Conservation (phyloP, 148 eudicot species). For the Limonium bicolor region DNA sequence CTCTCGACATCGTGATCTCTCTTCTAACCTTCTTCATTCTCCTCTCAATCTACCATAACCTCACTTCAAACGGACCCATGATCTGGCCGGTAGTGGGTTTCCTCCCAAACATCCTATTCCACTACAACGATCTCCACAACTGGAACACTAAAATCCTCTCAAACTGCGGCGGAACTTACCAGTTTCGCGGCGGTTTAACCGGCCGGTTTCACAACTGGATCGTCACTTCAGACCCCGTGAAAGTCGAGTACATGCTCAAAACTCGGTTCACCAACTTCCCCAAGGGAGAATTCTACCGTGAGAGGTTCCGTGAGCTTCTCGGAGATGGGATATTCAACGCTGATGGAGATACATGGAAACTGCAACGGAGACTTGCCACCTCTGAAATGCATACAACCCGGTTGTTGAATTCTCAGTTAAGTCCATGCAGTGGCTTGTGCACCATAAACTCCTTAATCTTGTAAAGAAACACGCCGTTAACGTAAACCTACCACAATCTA, state of each 20-base stretch:
- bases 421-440: slow-evolving; percentile 27
- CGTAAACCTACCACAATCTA: not conserved
- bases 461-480: slow-evolving; percentile 13
- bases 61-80: not conserved
- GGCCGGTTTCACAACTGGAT: not conserved
- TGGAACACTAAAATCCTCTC: not conserved
- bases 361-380: slow-evolving; percentile 32
- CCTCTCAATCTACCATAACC: not conserved
- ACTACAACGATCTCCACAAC: not conserved
- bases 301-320: slow-evolving; percentile 32
- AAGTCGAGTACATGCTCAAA: slow-evolving; percentile 3
- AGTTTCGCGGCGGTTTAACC: not conserved
- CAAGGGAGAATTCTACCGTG: slow-evolving; percentile 9
- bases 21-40: not conserved
- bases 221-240: not conserved
- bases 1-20: not conserved
- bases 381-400: slow-evolving; percentile 42
- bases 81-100: slow-evolving; percentile 3
- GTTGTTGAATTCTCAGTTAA: slow-evolving; percentile 20
- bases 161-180: not conserved
- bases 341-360: slow-evolving; percentile 31
- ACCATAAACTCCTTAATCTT: slow-evolving; percentile 26
- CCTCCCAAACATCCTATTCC: not conserved
- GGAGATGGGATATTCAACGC: slow-evolving; percentile 42
- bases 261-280: slow-evolving; percentile 2